These are phyloP conservation scores for Exophiala aquamarina DNA, from an alignment of 2,329 filamentous ascomycete genomes.

Conservation along the genomic window DNA sequence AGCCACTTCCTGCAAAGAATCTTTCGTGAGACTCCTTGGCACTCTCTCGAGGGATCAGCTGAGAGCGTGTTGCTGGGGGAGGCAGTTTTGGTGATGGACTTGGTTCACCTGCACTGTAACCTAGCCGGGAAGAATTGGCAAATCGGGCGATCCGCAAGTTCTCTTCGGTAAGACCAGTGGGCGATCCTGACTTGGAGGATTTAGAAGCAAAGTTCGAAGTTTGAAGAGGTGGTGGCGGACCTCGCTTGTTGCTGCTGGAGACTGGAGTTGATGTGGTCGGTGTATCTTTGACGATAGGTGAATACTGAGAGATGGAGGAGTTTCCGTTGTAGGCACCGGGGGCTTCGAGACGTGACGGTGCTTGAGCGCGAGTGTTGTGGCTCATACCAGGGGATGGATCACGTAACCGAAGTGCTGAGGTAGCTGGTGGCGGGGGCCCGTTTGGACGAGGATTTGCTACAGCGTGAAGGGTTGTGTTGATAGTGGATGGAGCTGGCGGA, in stretches of 20 bases:
- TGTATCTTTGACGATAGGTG: conserved; percentile 27
- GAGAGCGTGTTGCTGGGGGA: conserved; percentile 25
- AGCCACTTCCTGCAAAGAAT: conserved; percentile 8
- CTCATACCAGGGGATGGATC: conserved; percentile 26
- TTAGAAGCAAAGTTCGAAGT: conserved; percentile 13
- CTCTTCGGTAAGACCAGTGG: conserved; percentile 19
- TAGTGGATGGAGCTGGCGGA: conserved; percentile 8
- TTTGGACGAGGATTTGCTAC: conserved; percentile 2
- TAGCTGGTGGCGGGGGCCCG: not conserved
- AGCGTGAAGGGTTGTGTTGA: not conserved
- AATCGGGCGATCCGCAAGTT: conserved; percentile 27
- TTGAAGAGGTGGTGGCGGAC: conserved; percentile 17
- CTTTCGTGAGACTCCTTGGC: conserved; percentile 12
- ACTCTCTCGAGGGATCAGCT: conserved; percentile 23
- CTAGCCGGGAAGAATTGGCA: conserved; percentile 23
- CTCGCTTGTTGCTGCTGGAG: conserved; percentile 8
- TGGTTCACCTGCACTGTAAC: conserved; percentile 18
- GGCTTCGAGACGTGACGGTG: conserved; percentile 23
- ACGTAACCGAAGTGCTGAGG: conserved; percentile 17
- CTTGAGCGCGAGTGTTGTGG: conserved; percentile 20
- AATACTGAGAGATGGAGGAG: conserved; percentile 29
- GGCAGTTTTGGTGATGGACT: conserved; percentile 25
- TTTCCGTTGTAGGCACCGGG: conserved; percentile 28
- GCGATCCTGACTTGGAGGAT: conserved; percentile 4
- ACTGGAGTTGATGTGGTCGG: conserved; percentile 4